Evolutionary conservation across 2,329 filamentous ascomycete genomes (phyloP).

Genomic region (Cladosporium sp.): DNA sequence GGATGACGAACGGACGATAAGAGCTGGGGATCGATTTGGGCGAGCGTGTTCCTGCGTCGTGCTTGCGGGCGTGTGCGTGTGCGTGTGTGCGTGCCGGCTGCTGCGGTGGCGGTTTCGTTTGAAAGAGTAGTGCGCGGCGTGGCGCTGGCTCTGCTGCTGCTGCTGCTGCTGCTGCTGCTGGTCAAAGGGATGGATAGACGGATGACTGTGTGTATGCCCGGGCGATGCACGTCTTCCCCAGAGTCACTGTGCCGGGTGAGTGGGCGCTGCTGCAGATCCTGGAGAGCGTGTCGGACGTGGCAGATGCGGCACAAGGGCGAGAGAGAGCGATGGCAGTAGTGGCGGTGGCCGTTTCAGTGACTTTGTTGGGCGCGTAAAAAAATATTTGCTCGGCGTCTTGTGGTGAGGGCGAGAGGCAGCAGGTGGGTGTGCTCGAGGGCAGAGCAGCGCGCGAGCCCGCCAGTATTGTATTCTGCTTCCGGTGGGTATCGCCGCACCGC

Average conservation of each 20-base stretch:
- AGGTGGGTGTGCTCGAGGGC: constrained; percentile 8
- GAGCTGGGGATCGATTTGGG: constrained; percentile 6
- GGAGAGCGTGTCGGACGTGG: background rate
- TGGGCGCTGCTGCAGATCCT: constrained; percentile 12
- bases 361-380: background rate
- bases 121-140: background rate
- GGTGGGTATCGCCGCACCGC: constrained; percentile 15
- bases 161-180: constrained; percentile 2
- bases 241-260: constrained; percentile 7
- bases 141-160: background rate
- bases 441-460: background rate
- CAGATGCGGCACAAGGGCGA: background rate
- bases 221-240: constrained; percentile 11
- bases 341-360: background rate
- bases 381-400: background rate
- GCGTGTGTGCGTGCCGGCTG: background rate
- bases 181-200: constrained; percentile 1
- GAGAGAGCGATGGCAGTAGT: background rate
- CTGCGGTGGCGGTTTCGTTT: background rate
- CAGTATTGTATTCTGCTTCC: background rate
- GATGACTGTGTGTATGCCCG: background rate
- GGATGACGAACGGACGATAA: constrained; percentile 17
- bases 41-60: constrained; percentile 16
- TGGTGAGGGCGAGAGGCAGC: background rate
- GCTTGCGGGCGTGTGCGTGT: background rate